phyloP scores from a whole-genome alignment of 2,329 filamentous ascomycete genomes.

The Dactylonectria macrodidyma region DNA sequence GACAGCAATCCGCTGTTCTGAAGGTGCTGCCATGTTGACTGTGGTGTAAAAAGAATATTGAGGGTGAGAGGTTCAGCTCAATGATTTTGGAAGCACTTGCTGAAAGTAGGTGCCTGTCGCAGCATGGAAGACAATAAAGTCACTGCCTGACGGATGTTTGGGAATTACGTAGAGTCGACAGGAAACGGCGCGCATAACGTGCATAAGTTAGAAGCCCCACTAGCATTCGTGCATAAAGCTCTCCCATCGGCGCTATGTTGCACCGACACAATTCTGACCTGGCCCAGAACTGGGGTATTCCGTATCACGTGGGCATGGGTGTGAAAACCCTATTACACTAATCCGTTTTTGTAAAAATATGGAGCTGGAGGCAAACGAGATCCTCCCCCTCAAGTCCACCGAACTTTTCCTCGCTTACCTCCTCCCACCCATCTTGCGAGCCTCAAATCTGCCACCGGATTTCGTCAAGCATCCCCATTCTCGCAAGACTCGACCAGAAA shows the following conservation, averaged over 20 bases:
- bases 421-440: slow-evolving; percentile 64
- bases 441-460: slow-evolving; percentile 71
- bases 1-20: slow-evolving; percentile 79
- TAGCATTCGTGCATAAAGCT: slow-evolving; percentile 37
- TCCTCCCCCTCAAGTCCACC: slow-evolving; percentile 54
- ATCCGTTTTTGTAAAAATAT: slow-evolving; percentile 56
- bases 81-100: slow-evolving; percentile 15
- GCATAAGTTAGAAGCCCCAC: slow-evolving; percentile 37
- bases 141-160: slow-evolving; percentile 37
- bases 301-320: slow-evolving; percentile 56
- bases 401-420: slow-evolving; percentile 67
- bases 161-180: slow-evolving; percentile 27
- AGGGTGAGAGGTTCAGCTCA: not conserved
- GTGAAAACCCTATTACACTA: slow-evolving; percentile 58
- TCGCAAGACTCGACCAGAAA: slow-evolving; percentile 63
- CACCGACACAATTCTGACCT: slow-evolving; percentile 36
- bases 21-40: slow-evolving; percentile 70
- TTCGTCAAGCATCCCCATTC: slow-evolving; percentile 65
- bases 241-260: slow-evolving; percentile 35
- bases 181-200: slow-evolving; percentile 39
- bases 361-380: slow-evolving; percentile 54
- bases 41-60: not conserved
- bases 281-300: slow-evolving; percentile 32
- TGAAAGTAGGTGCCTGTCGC: slow-evolving; percentile 15
- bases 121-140: slow-evolving; percentile 30